Evolutionary conservation across 805 yeast species (phyloP).

Genomic region (Metschnikowia arizonensis): DNA sequence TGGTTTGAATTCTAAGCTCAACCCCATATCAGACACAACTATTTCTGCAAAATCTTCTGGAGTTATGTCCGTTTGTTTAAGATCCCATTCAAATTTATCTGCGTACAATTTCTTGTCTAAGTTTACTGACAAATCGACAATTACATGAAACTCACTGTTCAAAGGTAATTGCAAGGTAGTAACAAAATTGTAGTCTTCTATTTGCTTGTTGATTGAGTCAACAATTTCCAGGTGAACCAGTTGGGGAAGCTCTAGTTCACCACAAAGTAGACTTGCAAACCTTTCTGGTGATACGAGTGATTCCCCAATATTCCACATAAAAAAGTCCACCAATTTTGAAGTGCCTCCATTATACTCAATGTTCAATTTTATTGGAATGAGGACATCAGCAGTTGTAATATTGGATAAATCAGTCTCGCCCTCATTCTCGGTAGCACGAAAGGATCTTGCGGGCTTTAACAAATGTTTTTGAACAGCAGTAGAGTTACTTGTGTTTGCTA

Average conservation of each 20-base stretch:
- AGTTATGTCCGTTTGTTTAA: constrained; percentile 48
- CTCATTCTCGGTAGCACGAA: constrained; percentile 6
- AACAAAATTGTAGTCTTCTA: constrained; percentile 67
- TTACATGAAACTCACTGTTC: constrained; percentile 59
- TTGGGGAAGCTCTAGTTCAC: constrained; percentile 77
- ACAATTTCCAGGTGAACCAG: constrained; percentile 60
- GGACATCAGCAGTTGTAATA: constrained; percentile 25
- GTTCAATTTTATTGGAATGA: constrained; percentile 65
- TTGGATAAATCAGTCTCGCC: constrained; percentile 1
- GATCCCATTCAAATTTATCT: constrained; percentile 94
- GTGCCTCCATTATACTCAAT: constrained; percentile 54
- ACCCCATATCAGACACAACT: constrained; percentile 81
- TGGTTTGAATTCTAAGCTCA: constrained; percentile 79
- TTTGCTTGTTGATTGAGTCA: constrained; percentile 70
- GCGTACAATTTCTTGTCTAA: constrained; percentile 80
- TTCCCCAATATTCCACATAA: constrained; percentile 73
- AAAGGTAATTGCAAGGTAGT: constrained; percentile 63
- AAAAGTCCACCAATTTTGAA: constrained; percentile 53
- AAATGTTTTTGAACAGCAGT: constrained; percentile 28
- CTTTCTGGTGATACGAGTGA: constrained; percentile 65
- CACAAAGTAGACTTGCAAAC: constrained; percentile 69
- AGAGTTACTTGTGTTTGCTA: constrained; percentile 34
- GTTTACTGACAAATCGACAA: constrained; percentile 76
- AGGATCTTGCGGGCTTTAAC: constrained; percentile 18
- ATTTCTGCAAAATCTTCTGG: constrained; percentile 83